phyloP scores from a whole-genome alignment of 2,329 filamentous ascomycete species.

The Venturia oleaginea region DNA sequence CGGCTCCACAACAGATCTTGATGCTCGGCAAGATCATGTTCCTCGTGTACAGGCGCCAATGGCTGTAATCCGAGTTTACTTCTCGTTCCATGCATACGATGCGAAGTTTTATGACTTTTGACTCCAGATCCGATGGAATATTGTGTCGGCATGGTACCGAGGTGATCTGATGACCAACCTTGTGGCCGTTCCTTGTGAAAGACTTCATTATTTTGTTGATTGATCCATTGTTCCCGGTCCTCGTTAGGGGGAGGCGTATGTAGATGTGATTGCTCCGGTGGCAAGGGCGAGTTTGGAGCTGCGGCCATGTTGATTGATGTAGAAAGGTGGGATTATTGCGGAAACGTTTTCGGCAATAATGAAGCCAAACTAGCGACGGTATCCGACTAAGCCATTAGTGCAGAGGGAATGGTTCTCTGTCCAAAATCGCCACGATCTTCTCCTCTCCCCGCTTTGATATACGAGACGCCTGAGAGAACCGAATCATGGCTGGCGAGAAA shows the following conservation, averaged over 20 bases:
- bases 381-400: neutral
- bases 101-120: slow-evolving; percentile 2
- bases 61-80: slow-evolving; percentile 29
- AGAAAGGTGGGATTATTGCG: neutral
- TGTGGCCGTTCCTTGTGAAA: slow-evolving; percentile 4
- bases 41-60: slow-evolving; percentile 31
- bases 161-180: slow-evolving; percentile 4
- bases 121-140: neutral
- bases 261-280: neutral
- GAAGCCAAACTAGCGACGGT: neutral
- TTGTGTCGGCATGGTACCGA: neutral
- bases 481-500: neutral
- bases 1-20: slow-evolving; percentile 30
- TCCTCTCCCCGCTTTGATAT: neutral
- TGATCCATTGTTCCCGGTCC: neutral
- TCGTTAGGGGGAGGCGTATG: neutral
- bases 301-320: neutral
- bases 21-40: slow-evolving; percentile 29
- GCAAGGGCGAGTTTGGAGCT: neutral
- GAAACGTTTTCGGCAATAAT: neutral
- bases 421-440: neutral
- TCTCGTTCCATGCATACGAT: slow-evolving; percentile 1
- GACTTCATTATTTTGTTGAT: neutral
- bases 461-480: neutral
- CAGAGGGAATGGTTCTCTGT: neutral